Percentiles rank a stretch among this genome's conserved stretches.
phyloP scores from a whole-genome alignment of 2,329 filamentous ascomycete genomes.

The Thermothelomyces thermophilus region DNA sequence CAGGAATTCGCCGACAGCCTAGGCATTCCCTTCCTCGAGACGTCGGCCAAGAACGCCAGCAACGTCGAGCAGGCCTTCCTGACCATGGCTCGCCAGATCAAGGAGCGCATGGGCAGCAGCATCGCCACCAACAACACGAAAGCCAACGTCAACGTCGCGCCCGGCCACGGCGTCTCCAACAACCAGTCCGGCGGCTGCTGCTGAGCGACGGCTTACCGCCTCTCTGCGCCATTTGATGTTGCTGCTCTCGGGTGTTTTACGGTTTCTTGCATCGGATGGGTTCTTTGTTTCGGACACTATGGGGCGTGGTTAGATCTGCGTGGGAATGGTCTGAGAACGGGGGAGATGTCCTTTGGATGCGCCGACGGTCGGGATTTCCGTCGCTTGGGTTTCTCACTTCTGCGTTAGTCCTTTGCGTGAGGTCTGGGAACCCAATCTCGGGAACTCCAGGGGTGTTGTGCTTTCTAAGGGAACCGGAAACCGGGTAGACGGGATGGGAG shows the following conservation, averaged over 20 bases:
- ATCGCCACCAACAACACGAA: constrained; percentile 96
- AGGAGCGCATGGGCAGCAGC: constrained; percentile 98
- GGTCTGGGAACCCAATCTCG: not conserved
- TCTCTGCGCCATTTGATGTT: constrained; percentile 6
- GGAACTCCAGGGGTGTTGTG: not conserved
- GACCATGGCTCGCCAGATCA: constrained; percentile 99
- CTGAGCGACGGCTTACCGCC: constrained; percentile 20
- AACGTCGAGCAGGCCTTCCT: constrained; percentile 99
- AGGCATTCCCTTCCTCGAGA: constrained; percentile 98
- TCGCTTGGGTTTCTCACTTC: not conserved
- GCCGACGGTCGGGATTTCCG: not conserved
- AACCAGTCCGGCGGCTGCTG: constrained; percentile 32
- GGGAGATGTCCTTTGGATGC: constrained; percentile 9
- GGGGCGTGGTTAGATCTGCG: constrained; percentile 22
- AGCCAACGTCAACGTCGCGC: constrained; percentile 91
- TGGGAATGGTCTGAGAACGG: constrained; percentile 4
- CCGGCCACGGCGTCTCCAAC: constrained; percentile 81
- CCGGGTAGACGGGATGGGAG: not conserved
- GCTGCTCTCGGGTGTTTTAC: constrained; percentile 24
- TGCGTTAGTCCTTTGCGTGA: not conserved
- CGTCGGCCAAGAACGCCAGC: constrained; percentile 97
- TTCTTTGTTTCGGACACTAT: constrained; percentile 14
- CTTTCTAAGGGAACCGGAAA: not conserved
- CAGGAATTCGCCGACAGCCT: constrained; percentile 99
- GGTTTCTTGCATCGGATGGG: constrained; percentile 25